Evolutionary conservation across 2,329 filamentous ascomycete species (phyloP), one percentile per base, ranked within the genome.

Genomic region (Cercospora citrullina): DNA sequence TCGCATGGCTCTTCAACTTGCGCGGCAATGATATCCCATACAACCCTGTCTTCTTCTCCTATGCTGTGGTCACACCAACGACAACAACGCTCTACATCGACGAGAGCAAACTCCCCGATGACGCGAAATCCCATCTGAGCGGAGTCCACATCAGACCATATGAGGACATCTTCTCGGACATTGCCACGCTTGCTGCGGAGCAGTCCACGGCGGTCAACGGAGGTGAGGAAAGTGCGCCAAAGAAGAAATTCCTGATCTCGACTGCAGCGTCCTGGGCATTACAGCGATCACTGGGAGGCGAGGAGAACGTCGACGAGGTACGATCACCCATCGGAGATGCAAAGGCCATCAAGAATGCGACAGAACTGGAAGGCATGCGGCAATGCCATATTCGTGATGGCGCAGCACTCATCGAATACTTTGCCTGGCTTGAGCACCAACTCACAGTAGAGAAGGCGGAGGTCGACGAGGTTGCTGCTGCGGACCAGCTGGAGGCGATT

Each of bases 31-130:
- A 98, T 78, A 98, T 99, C 72, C 92, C 93, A 0, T 99, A 95
- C 83, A 99, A 99, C 77, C 95, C 95, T 0, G 95, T 99, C 60
- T 98, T 99, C 84, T 98, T 98, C 81, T 95, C 94, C 16, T 99
- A 98, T 76, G 94, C 94, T 55, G 87, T 95, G 51, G 84, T 99
- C 70, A 98, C 95, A 2, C 88, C 89, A 1, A 89, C 79, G 1
- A 84, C 87, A 1, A 92, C 90, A 26, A 93, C 89, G 1, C 85
- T 99, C 5, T 99, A 97, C 76, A 84, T 98, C 67, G 91, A 98
- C 76, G 86, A 89, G 12, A 86, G 87, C 14, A 97, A 97, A 79
- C 81, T 98, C 30, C 88, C 85, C 36, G 81, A 86, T 3, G 87
- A 91, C 60, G 90, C 88, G 66, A 88, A 87, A 73, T 83, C 84